Base-by-base conservation (phyloP, 306 rosid genomes). In the Dalbergia cultrata region DNA sequence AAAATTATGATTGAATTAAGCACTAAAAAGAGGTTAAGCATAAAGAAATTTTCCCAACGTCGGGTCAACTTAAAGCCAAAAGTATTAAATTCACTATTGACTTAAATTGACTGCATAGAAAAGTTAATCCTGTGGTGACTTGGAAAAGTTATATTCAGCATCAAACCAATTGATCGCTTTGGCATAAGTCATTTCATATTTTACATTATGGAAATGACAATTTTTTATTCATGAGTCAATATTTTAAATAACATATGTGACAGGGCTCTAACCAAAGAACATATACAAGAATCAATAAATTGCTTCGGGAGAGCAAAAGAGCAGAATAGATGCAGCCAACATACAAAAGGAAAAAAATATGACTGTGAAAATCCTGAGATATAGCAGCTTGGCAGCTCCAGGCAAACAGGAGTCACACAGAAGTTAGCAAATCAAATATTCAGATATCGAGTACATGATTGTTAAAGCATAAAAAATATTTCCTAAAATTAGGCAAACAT, bases 81-180 rank as follows among this genome's bases (percentile, higher is more conserved):
- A 50, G 58, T 43, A 75, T 49, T 8, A 18, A 67, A 19, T 35
- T 63, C 72, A 35, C 26, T 8, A 43, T 44, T 53, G 59, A 5
- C 64, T 70, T n/a, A 16, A 43, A 58, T 45, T 44, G 12, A 7
- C 50, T 57, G 70, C 72, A 47, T 4, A 67, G 47, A 49, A 67
- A 75, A 56, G 57, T 67, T 67, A 13, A 60, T 59, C 67, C 66
- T 54, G 41, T 53, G 9, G 62, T 65, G 31, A 74, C 62, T 5
- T 81, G 80, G 65, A 67, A 56, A 17, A 58, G 71, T 12, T 74
- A 53, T 19, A 41, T 19, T 47, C 16, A 21, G 71, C 76, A 18
- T 16, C 60, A 64, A 67, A 57, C 13, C 16, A 19, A 67, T 14
- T 58, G 52, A 69, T 44, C 13, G 0, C 11, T 59, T 57, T 31